Conservation (phyloP, 192 early-diverging fungal species). For the Polychytrium aggregatum region DNA sequence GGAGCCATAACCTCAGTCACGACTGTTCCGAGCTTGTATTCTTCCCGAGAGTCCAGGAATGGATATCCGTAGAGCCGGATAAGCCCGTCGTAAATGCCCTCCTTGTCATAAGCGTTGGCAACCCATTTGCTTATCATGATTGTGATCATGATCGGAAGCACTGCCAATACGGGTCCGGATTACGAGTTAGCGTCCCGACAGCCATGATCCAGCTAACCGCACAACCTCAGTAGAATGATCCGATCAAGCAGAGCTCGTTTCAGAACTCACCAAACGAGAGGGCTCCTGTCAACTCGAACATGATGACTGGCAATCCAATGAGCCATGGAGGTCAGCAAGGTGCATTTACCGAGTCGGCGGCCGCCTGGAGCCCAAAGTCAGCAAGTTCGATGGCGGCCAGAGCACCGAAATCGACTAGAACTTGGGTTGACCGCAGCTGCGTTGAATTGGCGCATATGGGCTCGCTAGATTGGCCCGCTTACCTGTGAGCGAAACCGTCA, state of each 20-base stretch:
- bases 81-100: slow-evolving; percentile 57
- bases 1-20: slow-evolving; percentile 28
- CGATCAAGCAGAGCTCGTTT: background rate
- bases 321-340: too few relatives aligned
- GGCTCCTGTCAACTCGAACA: slow-evolving; percentile 97
- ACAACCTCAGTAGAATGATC: too few relatives aligned
- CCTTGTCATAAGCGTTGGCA: slow-evolving; percentile 53
- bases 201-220: too few relatives aligned
- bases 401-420: too few relatives aligned
- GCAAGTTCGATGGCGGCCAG: too few relatives aligned
- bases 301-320: too few relatives aligned
- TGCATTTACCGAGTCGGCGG: too few relatives aligned
- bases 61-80: slow-evolving; percentile 43
- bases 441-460: too few relatives aligned
- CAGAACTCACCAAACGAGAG: slow-evolving; percentile 59
- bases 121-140: slow-evolving; percentile 60
- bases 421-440: too few relatives aligned
- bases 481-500: slow-evolving; percentile 65
- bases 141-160: slow-evolving; percentile 45
- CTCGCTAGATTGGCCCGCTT: too few relatives aligned
- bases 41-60: slow-evolving; percentile 32
- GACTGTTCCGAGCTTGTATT: slow-evolving; percentile 12
- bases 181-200: background rate
- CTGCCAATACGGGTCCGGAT: background rate
- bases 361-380: too few relatives aligned